Base-by-base conservation (phyloP, 352 stramenopile species). In the Aphanomyces invadans region DNA sequence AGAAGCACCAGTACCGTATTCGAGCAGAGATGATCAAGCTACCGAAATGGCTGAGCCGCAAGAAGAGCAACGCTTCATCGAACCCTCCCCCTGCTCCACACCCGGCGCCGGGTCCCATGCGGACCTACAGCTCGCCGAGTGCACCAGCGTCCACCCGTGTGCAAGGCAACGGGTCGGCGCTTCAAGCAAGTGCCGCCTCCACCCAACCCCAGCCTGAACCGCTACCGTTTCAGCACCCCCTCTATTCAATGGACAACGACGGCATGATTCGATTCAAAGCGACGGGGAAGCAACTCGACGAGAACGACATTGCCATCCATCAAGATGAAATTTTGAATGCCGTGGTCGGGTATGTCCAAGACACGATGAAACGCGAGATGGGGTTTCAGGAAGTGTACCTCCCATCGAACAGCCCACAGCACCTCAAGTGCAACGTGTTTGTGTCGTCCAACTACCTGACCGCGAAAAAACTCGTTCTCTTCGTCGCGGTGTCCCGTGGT, bases 281-380 rank as follows among this genome's bases (percentile, higher is more conserved):
- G 31, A 92, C 86, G 31, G 83, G 81, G 69, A 92, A 90, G 59
- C 81, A 77, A 0, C 69, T 94, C 2, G 81, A 92, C 62, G 83
- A 92, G 69, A 87, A 82, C 31, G 86, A 94, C 61, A 77, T 94
- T 66, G 80, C 83, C 1, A 83, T 92, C n/a, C 83, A 92, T 71
- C 83, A 92, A 72, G 86, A 94, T 56, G 86, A 94, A 65, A 89
- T 94, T 68, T 88, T 92, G 72, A 92, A 89, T 69, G 76, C 83
- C 4, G 81, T 92, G 15, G 86, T 92, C 53, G 85, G 86, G 69
- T 90, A 92, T 65, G 86, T 94, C 36, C 83, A 94, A 51, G 83
- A 92, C 68, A 90, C 81, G 52, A 94, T 94, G 86, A 71, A 73
- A 11, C 81, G 81, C 19, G 79, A 92, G 63, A 63, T 94, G 57